Percentiles rank a stretch among this genome's conserved stretches.
These are phyloP conservation scores for Coemansia sp. DNA, from an alignment of 192 early-diverging fungal species.

Conservation along the genomic window DNA sequence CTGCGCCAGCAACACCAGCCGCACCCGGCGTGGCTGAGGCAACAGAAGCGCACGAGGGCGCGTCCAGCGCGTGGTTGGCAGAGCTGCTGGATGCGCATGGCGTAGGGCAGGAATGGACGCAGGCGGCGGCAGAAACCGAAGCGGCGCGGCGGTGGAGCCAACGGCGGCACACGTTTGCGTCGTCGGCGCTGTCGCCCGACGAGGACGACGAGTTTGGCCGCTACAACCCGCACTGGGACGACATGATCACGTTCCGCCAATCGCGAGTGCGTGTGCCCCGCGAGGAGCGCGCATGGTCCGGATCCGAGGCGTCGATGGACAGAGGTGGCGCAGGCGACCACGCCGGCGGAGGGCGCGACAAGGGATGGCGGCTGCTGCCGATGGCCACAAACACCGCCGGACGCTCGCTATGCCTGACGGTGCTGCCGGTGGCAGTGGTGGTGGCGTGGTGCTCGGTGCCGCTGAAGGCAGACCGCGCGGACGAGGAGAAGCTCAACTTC, in stretches of 20 bases:
- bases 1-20: not conserved
- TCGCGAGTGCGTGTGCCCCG: constrained; percentile 43
- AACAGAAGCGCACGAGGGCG: not conserved
- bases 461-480: constrained; percentile 48
- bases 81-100: constrained; percentile 36
- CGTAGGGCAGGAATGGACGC: constrained; percentile 34
- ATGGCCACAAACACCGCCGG: constrained; percentile 53
- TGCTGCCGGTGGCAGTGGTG: constrained; percentile 58
- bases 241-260: constrained; percentile 59
- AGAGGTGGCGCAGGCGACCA: not conserved
- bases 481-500: constrained; percentile 61
- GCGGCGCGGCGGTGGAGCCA: constrained; percentile 25
- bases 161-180: constrained; percentile 32
- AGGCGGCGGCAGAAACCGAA: constrained; percentile 8
- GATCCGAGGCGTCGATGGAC: constrained; percentile 18
- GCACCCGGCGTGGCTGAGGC: not conserved
- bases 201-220: constrained; percentile 36
- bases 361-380: constrained; percentile 39
- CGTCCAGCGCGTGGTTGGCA: constrained; percentile 30
- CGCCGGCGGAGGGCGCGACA: not conserved
- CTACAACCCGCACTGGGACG: constrained; percentile 60
- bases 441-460: constrained; percentile 64
- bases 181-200: constrained; percentile 14
- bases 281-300: constrained; percentile 56
- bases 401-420: constrained; percentile 49